Evolutionary conservation across 345 rosid genomes (phyloP).

Genomic region (Pelargonium nanum): DNA sequence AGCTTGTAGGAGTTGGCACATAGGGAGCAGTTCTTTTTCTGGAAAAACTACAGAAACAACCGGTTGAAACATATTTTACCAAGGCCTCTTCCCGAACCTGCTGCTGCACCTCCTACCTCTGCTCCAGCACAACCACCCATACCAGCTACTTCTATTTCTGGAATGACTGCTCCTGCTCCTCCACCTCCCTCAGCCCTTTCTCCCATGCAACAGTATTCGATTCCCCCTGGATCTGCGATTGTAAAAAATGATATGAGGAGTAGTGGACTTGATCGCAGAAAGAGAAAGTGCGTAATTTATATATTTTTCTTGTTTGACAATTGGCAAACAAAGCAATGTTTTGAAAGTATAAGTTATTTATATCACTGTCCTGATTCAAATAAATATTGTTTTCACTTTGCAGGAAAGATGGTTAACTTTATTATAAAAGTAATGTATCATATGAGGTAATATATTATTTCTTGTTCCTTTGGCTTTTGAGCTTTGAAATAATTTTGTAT

Average conservation of each 20-base stretch:
- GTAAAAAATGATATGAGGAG: constrained; percentile 61
- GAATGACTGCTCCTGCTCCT: constrained; percentile 47
- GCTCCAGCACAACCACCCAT: constrained; percentile 27
- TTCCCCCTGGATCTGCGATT: constrained; percentile 43
- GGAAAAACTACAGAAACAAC: constrained; percentile 97
- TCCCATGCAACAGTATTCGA: constrained; percentile 67
- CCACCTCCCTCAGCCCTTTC: constrained; percentile 55
- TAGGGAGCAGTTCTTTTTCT: constrained; percentile 91
- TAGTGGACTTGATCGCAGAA: constrained; percentile 62
- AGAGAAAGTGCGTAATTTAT: constrained; percentile 51
- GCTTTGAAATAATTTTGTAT: not conserved
- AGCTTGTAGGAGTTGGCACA: constrained; percentile 73
- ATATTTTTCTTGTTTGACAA: not conserved
- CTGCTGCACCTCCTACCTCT: constrained; percentile 33
- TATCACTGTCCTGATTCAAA: not conserved
- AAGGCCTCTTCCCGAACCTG: constrained; percentile 83
- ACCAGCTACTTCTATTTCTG: constrained; percentile 32
- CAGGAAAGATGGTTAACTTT: not conserved
- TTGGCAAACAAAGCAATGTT: not conserved
- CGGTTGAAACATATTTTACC: constrained; percentile 85
- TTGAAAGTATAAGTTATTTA: not conserved
- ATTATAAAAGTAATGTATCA: not conserved
- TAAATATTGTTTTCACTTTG: not conserved
- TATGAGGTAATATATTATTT: not conserved
- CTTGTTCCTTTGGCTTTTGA: not conserved